Conservation (phyloP, 805 yeast species). For the Yamadazyma tumulicola region DNA sequence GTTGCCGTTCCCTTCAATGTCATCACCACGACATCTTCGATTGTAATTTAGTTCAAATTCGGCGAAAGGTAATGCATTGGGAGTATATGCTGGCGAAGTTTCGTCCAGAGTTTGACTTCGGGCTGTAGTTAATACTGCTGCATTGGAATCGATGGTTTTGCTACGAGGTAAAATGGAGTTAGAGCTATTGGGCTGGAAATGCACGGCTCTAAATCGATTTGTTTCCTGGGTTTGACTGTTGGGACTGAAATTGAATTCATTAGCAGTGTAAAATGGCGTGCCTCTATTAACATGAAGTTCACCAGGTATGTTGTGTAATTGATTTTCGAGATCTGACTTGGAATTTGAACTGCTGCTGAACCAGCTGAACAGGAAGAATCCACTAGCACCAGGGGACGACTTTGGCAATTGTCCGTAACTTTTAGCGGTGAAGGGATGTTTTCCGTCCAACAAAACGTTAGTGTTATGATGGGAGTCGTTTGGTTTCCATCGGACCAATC, state of each 20-base stretch:
- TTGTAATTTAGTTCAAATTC: slow-evolving; percentile 3
- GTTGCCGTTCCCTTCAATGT: slow-evolving; percentile 5
- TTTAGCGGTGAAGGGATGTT: slow-evolving; percentile 29
- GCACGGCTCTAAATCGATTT: slow-evolving; percentile 3
- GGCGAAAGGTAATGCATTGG: slow-evolving; percentile 12
- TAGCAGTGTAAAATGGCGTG: slow-evolving; percentile 1
- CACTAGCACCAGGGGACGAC: not conserved
- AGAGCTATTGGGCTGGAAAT: slow-evolving; percentile 6
- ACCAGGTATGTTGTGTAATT: not conserved
- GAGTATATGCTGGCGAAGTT: slow-evolving; percentile 7
- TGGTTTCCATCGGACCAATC: slow-evolving; percentile 31
- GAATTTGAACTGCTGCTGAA: slow-evolving; percentile 1
- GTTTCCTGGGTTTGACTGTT: not conserved
- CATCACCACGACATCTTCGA: not conserved
- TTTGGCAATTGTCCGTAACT: not conserved
- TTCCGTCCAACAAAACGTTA: slow-evolving; percentile 19
- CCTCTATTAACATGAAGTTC: not conserved
- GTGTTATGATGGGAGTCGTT: slow-evolving; percentile 29
- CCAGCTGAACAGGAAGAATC: slow-evolving; percentile 4
- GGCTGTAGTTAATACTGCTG: not conserved
- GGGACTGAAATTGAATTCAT: no score
- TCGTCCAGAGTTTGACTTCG: not conserved
- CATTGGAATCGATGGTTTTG: slow-evolving; percentile 1
- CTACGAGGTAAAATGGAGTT: slow-evolving; percentile 5
- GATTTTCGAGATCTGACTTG: not conserved